Conservation (phyloP, 139 green algal genomes). For the Chlorella sorokiniana region DNA sequence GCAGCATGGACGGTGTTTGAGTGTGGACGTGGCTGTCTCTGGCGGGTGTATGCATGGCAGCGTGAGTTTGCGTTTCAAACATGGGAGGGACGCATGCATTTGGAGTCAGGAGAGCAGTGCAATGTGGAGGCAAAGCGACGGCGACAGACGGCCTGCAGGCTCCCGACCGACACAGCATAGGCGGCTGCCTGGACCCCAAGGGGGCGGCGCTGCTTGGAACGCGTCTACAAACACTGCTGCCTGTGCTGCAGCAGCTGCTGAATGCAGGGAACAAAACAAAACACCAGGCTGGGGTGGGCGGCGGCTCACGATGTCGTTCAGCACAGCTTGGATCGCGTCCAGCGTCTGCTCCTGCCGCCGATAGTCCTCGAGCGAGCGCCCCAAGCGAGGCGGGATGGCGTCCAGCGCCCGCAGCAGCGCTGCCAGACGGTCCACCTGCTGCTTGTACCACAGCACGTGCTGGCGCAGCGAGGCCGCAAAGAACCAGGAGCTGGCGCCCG, state of each 20-base stretch:
- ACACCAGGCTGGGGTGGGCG: not conserved
- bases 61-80: too few species aligned
- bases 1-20: not conserved
- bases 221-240: too few species aligned
- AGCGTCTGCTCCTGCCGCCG: not conserved
- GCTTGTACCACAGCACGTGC: conserved; percentile 9
- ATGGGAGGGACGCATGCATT: too few species aligned
- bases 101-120: not conserved
- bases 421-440: not conserved
- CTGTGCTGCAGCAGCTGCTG: too few species aligned
- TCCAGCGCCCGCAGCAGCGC: not conserved
- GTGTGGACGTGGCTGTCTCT: not conserved
- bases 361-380: conserved; percentile 4
- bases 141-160: not conserved
- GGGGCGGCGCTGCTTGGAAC: too few species aligned
- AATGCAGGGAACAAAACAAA: not conserved
- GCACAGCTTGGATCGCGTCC: not conserved
- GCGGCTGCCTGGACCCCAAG: too few species aligned
- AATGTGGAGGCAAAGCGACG: not conserved
- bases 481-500: not conserved
- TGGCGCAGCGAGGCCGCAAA: not conserved
- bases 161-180: too few species aligned
- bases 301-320: not conserved
- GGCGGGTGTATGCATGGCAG: too few species aligned
- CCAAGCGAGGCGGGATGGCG: not conserved